Evolutionary conservation across 148 eudicot genomes (phyloP), one percentile per base, ranked within the genome.

Genomic region (Mesembryanthemum crystallinum): DNA sequence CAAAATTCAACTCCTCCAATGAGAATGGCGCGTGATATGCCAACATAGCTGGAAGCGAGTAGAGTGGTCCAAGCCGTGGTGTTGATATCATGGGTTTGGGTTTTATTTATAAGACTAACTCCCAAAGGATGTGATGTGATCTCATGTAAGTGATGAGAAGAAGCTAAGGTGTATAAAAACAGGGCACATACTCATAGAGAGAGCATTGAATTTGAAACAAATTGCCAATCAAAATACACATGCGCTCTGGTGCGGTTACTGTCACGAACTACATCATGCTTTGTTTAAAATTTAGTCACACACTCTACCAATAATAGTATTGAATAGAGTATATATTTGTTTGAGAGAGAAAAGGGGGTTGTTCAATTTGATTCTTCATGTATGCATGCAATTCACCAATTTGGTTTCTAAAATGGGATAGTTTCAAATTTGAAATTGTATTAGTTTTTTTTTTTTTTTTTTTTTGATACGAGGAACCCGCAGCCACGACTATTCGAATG

Each of bases 211-310:
- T 72, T 78, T 10, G 71, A 15, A 65, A 35, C 23, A 57, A n/a
- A n/a, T 57, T 55, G 69, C 33, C 63, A 71, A 23, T n/a, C 30
- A 37, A 23, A 51, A 76, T 45, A 47, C 45, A 35, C 78, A 75
- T 64, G 51, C 51, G 77, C 11, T 45, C 0, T 1, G 69, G 70
- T 68, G 78, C 64, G 76, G 72, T 65, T 55, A 42, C 15, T 7
- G 69, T 77, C 82, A 79, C 78, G 73, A 60, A 74, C 67, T 3
- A 14, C 24, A 51, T 74, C 78, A 61, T 79, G 69, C 74, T 57
- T 78, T 67, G 24, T 72, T 78, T 54, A 45, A 24, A 23, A 32
- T 61, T 67, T 25, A 70, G 45, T 24, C 67, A 76, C 15, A 39
- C 59, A 68, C 60, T 68, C 59, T 35, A n/a, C 39, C 6, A 35